A percentile compares a stretch with the other conserved stretches of the same genome.
Conservation (phyloP, 805 yeast genomes). For the Groenewaldozyma salmanticensis region DNA sequence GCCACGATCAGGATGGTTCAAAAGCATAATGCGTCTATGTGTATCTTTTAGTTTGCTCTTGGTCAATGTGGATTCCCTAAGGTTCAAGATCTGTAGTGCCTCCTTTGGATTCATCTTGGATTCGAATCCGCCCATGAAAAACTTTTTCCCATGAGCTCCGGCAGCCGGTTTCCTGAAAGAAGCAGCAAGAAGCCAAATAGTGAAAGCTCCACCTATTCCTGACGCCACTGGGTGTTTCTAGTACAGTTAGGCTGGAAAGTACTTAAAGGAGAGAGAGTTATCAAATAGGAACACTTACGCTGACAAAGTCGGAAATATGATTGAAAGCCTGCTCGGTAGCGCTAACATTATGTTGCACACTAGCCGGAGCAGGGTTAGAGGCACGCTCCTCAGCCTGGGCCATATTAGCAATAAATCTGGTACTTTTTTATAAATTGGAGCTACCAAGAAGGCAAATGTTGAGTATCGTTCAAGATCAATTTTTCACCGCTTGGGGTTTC, state of each 20-base stretch:
- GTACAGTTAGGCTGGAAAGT: background rate
- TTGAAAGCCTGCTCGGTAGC: slow-evolving; percentile 13
- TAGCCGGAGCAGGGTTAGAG: no score
- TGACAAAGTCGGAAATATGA: slow-evolving; percentile 9
- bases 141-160: slow-evolving; percentile 57
- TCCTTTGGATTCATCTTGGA: slow-evolving; percentile 83
- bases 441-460: no score
- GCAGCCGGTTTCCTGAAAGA: slow-evolving; percentile 38
- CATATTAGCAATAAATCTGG: background rate
- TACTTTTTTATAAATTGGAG: background rate
- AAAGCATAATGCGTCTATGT: slow-evolving; percentile 68
- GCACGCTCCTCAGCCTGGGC: no score
- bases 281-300: slow-evolving; percentile 13
- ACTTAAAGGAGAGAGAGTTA: background rate
- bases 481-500: background rate
- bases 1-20: slow-evolving; percentile 84
- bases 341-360: slow-evolving; percentile 4
- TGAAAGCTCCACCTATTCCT: slow-evolving; percentile 57
- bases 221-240: slow-evolving; percentile 65
- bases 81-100: slow-evolving; percentile 73
- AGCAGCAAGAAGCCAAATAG: slow-evolving; percentile 24
- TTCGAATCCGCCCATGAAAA: slow-evolving; percentile 82
- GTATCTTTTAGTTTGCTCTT: slow-evolving; percentile 45
- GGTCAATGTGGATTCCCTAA: slow-evolving; percentile 34
- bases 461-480: no score